Conservation (phyloP, 2,329 filamentous ascomycete genomes). For the Botrytis sinoallii region DNA sequence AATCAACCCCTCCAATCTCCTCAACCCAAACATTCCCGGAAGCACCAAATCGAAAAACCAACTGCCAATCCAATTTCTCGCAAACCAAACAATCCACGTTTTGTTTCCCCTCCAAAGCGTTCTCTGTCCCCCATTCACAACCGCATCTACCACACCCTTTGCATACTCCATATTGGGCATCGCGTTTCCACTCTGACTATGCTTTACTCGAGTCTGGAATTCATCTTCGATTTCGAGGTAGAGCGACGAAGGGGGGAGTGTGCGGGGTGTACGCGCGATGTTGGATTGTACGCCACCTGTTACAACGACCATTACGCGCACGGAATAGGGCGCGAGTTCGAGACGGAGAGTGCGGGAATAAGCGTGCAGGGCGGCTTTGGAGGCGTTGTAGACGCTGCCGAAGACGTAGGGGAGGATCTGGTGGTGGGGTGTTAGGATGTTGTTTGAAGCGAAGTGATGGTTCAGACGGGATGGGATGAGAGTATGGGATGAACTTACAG, state of each 20-base stretch:
- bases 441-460: background rate
- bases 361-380: constrained; percentile 65
- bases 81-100: constrained; percentile 26
- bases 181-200: constrained; percentile 30
- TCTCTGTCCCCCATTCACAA: constrained; percentile 24
- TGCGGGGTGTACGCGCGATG: constrained; percentile 26
- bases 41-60: constrained; percentile 33
- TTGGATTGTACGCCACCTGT: constrained; percentile 30
- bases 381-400: constrained; percentile 87
- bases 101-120: constrained; percentile 31
- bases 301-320: constrained; percentile 31
- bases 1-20: constrained; percentile 22
- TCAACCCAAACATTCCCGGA: constrained; percentile 33
- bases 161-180: constrained; percentile 31
- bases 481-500: constrained; percentile 1
- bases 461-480: background rate
- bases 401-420: constrained; percentile 77
- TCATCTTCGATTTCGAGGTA: constrained; percentile 29
- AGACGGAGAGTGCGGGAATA: constrained; percentile 31
- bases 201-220: constrained; percentile 26
- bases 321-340: constrained; percentile 34
- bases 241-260: constrained; percentile 24
- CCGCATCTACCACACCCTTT: constrained; percentile 30
- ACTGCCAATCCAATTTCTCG: constrained; percentile 25
- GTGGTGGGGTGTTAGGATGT: background rate